Evolutionary conservation across 306 rosid genomes (phyloP).

Genomic region (Luffa acutangula): DNA sequence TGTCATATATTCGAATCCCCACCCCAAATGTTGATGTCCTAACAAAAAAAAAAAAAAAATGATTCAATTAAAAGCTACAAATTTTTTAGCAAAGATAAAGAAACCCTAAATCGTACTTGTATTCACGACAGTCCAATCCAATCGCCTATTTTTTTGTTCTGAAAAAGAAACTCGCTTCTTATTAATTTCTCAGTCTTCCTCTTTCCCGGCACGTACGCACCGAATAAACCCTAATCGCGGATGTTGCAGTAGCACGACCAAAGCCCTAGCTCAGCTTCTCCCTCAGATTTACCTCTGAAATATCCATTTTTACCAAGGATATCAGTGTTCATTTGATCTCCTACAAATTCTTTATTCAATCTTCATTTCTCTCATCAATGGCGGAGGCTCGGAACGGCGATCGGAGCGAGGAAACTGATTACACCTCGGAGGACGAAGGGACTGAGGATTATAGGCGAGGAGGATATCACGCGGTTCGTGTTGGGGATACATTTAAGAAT

Average conservation of each 20-base stretch:
- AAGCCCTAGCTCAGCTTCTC: background rate
- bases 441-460: constrained; percentile 31
- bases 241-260: background rate
- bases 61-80: background rate
- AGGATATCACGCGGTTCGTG: constrained; percentile 30
- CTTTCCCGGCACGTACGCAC: constrained; percentile 4
- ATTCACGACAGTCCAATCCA: background rate
- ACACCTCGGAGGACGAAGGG: constrained; percentile 32
- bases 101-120: background rate
- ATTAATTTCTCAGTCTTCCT: background rate
- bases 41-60: too few relatives aligned
- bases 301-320: background rate
- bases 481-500: constrained; percentile 32
- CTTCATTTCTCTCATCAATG: constrained; percentile 9
- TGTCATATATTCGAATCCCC: too few relatives aligned
- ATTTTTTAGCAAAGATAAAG: background rate
- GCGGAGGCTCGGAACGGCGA: constrained; percentile 26
- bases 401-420: constrained; percentile 19
- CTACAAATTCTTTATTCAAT: background rate
- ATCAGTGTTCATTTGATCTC: background rate
- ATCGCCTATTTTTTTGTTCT: background rate
- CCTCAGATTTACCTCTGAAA: background rate
- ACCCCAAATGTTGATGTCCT: too few relatives aligned
- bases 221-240: constrained; percentile 9
- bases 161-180: background rate